Conservation (phyloP, 148 eudicot genomes). For the Talinum fruticosum region DNA sequence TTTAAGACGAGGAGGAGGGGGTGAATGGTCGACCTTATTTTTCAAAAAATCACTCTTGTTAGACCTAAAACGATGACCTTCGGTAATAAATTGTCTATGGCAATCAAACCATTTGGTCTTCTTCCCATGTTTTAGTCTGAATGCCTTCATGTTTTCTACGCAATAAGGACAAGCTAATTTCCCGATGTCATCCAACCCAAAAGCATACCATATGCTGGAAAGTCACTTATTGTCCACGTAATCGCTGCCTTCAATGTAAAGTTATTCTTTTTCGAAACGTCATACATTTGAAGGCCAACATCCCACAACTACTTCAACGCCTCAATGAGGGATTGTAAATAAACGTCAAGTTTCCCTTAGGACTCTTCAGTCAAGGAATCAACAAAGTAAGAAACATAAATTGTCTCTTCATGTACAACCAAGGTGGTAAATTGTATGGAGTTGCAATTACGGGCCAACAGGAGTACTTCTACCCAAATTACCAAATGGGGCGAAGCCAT, state of each 20-base stretch:
- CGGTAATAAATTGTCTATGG: background rate
- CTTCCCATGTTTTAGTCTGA: background rate
- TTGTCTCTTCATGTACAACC: background rate
- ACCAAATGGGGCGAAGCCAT: background rate
- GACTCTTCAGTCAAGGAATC: background rate
- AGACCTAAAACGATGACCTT: background rate
- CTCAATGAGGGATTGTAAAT: background rate
- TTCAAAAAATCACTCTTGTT: background rate
- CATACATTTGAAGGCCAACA: background rate
- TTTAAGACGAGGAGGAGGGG: no score
- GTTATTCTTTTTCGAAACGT: no score
- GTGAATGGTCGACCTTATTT: background rate
- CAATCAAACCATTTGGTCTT: no score
- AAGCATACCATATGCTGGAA: background rate
- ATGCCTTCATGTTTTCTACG: background rate
- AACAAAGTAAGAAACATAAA: background rate
- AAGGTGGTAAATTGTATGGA: conserved; percentile 4
- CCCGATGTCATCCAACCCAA: background rate
- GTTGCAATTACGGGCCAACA: conserved; percentile 11
- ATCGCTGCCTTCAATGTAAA: background rate
- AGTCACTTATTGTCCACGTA: conserved; percentile 6
- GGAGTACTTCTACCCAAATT: background rate
- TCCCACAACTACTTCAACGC: conserved; percentile 1
- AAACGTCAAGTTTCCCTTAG: background rate
- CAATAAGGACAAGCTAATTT: conserved; percentile 1